Conservation (phyloP, 139 green algal species). For the Monoraphidium neglectum region DNA sequence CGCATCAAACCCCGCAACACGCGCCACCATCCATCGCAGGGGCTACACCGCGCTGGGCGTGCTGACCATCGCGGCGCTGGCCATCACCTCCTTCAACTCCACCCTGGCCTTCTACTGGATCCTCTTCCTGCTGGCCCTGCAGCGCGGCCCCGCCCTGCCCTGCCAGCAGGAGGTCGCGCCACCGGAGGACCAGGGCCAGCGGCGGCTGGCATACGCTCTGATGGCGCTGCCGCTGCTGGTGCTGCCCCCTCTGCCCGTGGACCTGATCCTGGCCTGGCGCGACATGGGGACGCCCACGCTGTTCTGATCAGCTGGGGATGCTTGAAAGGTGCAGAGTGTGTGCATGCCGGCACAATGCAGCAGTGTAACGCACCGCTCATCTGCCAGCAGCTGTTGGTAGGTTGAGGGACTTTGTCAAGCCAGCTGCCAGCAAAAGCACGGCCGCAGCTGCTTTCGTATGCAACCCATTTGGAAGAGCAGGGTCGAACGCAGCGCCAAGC, state of each 20-base stretch:
- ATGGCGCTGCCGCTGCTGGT: conserved; percentile 69
- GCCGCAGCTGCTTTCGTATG: too few relatives aligned
- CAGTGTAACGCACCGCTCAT: too few relatives aligned
- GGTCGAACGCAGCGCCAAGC: too few relatives aligned
- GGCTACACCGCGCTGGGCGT: conserved; percentile 47
- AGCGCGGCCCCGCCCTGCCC: conserved; percentile 71
- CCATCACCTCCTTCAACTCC: conserved; percentile 57
- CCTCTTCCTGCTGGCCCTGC: conserved; percentile 74
- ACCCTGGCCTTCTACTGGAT: conserved; percentile 80
- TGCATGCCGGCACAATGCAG: too few relatives aligned
- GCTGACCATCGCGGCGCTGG: conserved; percentile 59
- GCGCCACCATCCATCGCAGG: too few relatives aligned
- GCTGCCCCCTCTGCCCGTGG: conserved; percentile 68
- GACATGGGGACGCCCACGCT: conserved; percentile 13
- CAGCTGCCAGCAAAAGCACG: too few relatives aligned
- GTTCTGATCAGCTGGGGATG: conserved; percentile 7
- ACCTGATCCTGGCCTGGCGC: conserved; percentile 39
- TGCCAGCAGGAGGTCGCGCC: conserved; percentile 40
- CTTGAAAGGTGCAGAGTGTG: too few relatives aligned
- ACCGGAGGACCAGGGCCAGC: conserved; percentile 12
- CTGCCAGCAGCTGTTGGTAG: too few relatives aligned
- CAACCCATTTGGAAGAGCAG: too few relatives aligned
- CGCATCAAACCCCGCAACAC: too few relatives aligned
- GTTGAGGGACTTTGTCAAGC: too few relatives aligned
- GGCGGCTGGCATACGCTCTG: conserved; percentile 31